Evolutionary conservation across 768 basidiomycete species (phyloP).

Genomic region (Russula earlei): DNA sequence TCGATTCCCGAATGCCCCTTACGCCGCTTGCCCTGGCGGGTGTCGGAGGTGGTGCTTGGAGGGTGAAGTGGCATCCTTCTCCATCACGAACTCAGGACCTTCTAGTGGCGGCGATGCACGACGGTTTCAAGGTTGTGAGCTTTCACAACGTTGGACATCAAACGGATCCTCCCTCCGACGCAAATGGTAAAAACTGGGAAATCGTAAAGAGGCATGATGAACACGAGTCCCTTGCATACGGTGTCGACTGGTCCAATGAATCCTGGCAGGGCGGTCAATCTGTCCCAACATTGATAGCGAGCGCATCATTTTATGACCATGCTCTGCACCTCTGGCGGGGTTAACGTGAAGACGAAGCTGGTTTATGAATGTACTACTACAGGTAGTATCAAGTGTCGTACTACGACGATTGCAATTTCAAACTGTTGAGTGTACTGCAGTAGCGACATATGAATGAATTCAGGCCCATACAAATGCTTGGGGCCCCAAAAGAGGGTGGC

Average conservation of each 20-base stretch:
- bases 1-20: constrained; percentile 66
- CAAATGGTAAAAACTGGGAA: constrained; percentile 24
- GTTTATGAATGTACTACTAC: background rate
- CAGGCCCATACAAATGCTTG: too few relatives aligned
- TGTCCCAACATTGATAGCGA: constrained; percentile 54
- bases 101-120: constrained; percentile 96
- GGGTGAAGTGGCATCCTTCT: constrained; percentile 91
- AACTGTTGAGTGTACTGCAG: background rate
- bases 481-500: too few relatives aligned
- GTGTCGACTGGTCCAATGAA: constrained; percentile 76
- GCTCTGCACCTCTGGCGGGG: constrained; percentile 69
- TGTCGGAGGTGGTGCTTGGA: constrained; percentile 91
- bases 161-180: background rate
- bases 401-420: background rate
- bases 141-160: constrained; percentile 28
- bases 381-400: constrained; percentile 1
- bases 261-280: constrained; percentile 21
- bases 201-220: constrained; percentile 55
- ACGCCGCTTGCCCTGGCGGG: constrained; percentile 48
- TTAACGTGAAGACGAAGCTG: constrained; percentile 32
- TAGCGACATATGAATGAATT: too few relatives aligned
- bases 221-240: constrained; percentile 84
- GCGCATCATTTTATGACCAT: constrained; percentile 96
- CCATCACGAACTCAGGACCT: constrained; percentile 57
- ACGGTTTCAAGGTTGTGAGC: constrained; percentile 80